Base-by-base conservation (phyloP, 2,329 filamentous ascomycete genomes). In the Gliomastix tumulicola region DNA sequence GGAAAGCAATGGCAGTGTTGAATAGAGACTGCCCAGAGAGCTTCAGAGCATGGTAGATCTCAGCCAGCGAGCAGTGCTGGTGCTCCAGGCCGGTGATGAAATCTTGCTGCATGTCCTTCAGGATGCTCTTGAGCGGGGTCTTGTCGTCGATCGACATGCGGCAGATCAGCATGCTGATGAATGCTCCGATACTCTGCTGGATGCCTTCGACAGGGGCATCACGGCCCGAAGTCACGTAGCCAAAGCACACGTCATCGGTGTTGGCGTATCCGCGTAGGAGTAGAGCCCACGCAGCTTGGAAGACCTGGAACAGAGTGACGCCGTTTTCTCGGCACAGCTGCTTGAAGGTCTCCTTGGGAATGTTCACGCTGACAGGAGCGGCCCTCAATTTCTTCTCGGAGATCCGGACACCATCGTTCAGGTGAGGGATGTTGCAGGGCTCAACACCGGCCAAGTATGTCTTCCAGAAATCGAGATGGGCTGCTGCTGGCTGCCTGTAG, bases 131-230 rank as follows among this genome's bases (percentile, higher is more conserved):
- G 27, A 54, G 41, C 13, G 22, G 34, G n/a, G 34, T 35, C 13
- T 21, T 17, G 11, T 33, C 18, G n/a, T 35, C 19, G 49, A 68
- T 41, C 39, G 55, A 49, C 7, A 71, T 55, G n/a, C 68, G 63
- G 39, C 67, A 74, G 25, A 69, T 65, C 4, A 77, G 60, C 66
- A 76, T 76, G 43, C 74, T 75, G 45, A 76, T 72, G 30, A 76
- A 73, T 19, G 63, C 58, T 0, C 74, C 74, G 9, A 71, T 58
- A 3, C 68, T 60, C 2, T 69, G 56, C 3, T 63, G 55, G 12
- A 75, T 66, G 3, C 63, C 61, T 2, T 59, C 50, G 3, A 76
- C 56, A 1, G 67, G 63, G 2, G 66, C 55, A 42, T 76, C 71
- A 17, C 74, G 60, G 5, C 71, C 71, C 0, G 69, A 71, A 1